Percentiles rank a stretch among this genome's conserved stretches.
Evolutionary conservation across 140 eudicot genomes (phyloP).

Genomic region (Oenanthe javanica): DNA sequence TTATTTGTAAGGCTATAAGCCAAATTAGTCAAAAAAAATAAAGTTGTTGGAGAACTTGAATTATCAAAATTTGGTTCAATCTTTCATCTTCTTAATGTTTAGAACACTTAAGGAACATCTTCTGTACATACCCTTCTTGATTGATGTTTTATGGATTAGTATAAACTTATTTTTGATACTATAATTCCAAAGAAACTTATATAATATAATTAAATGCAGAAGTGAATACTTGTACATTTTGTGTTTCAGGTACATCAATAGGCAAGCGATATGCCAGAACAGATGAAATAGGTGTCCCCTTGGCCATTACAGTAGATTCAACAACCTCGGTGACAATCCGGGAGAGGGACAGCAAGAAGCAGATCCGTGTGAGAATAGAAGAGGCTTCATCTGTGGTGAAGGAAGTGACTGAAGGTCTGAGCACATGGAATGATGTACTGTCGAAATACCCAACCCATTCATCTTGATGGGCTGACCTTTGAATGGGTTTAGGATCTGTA

Average conservation of each 20-base stretch:
- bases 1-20: too few relatives aligned
- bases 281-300: constrained; percentile 54
- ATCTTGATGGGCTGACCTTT: constrained; percentile 12
- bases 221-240: neutral
- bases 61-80: neutral
- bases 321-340: constrained; percentile 43
- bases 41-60: neutral
- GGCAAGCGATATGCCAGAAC: constrained; percentile 58
- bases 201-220: neutral
- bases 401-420: constrained; percentile 42
- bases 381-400: constrained; percentile 49
- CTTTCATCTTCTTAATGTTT: neutral
- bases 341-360: constrained; percentile 62
- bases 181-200: neutral
- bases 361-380: constrained; percentile 47
- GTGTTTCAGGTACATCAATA: constrained; percentile 40
- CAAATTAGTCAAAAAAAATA: too few relatives aligned
- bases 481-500: neutral
- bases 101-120: neutral
- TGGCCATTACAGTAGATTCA: constrained; percentile 59
- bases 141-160: neutral
- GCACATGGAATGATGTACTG: constrained; percentile 44
- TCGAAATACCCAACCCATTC: constrained; percentile 48
- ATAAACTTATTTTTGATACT: neutral
- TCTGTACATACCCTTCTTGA: neutral